Evolutionary conservation across 306 rosid genomes (phyloP).

Genomic region (Cucurbita argyrosperma): DNA sequence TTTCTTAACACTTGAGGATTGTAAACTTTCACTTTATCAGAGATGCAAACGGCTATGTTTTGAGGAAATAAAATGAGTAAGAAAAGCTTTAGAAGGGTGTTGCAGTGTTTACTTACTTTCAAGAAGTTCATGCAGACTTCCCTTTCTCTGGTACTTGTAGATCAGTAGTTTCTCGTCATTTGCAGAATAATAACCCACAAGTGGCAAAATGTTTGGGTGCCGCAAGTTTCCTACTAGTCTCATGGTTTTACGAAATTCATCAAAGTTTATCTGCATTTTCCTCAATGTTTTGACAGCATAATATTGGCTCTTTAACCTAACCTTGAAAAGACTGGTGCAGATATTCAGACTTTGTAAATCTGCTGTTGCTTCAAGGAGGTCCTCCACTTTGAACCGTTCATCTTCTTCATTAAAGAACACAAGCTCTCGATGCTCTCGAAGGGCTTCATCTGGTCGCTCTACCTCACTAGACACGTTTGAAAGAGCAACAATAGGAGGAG

Average conservation of each 20-base stretch:
- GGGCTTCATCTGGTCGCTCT: constrained; percentile 12
- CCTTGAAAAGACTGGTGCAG: constrained; percentile 55
- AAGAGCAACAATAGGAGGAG: constrained; percentile 19
- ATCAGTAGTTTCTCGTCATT: constrained; percentile 55
- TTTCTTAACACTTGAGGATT: background rate
- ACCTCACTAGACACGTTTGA: constrained; percentile 12
- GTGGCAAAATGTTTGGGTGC: constrained; percentile 57
- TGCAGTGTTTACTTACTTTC: constrained; percentile 24
- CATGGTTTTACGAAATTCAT: constrained; percentile 42
- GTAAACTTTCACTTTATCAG: background rate
- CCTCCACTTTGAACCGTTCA: constrained; percentile 51
- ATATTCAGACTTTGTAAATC: constrained; percentile 39
- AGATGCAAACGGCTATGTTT: background rate
- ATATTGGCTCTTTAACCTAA: constrained; percentile 29
- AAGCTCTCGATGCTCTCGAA: constrained; percentile 27
- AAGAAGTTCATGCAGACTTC: constrained; percentile 59
- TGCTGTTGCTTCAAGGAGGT: constrained; percentile 45
- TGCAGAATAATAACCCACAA: constrained; percentile 35
- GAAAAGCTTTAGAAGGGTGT: background rate
- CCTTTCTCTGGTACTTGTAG: constrained; percentile 56
- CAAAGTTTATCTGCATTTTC: constrained; percentile 43
- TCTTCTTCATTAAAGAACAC: constrained; percentile 54
- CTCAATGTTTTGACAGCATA: constrained; percentile 66
- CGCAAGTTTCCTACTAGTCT: constrained; percentile 33
- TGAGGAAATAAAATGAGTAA: background rate